Evolutionary conservation across 768 basidiomycete species (phyloP).

Genomic region (Rhizopogon vesiculosus): DNA sequence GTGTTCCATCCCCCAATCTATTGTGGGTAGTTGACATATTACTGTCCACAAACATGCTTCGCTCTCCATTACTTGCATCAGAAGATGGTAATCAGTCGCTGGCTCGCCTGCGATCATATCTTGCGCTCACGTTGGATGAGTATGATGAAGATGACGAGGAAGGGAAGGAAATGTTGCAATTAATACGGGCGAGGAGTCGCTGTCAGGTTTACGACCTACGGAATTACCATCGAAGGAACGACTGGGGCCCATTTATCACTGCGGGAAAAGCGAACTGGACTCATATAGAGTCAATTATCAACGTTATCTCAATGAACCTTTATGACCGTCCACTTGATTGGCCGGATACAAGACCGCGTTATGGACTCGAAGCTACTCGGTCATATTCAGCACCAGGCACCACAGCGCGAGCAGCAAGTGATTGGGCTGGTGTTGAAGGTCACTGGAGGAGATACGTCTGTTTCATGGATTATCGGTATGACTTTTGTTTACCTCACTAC

Average conservation of each 20-base stretch:
- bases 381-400: slow-evolving; percentile 50
- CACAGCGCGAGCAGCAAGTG: slow-evolving; percentile 27
- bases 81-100: slow-evolving; percentile 26
- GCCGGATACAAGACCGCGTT: slow-evolving; percentile 39
- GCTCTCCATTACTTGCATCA: slow-evolving; percentile 4
- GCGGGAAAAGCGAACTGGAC: slow-evolving; percentile 52
- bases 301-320: slow-evolving; percentile 49
- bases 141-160: slow-evolving; percentile 23
- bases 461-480: slow-evolving; percentile 75
- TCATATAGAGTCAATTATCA: slow-evolving; percentile 56
- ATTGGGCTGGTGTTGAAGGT: slow-evolving; percentile 77
- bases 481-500: slow-evolving; percentile 30
- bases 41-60: slow-evolving; percentile 33
- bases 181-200: slow-evolving; percentile 43
- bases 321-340: slow-evolving; percentile 37
- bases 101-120: slow-evolving; percentile 43
- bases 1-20: slow-evolving; percentile 34
- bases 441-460: slow-evolving; percentile 72
- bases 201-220: slow-evolving; percentile 61
- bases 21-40: slow-evolving; percentile 43
- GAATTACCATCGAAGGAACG: slow-evolving; percentile 45
- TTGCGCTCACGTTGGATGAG: slow-evolving; percentile 40
- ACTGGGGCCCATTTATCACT: slow-evolving; percentile 56
- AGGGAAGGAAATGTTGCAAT: slow-evolving; percentile 20
- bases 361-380: slow-evolving; percentile 46